Conservation (phyloP, 2,329 filamentous ascomycete species). For the Triangularia setosa region DNA sequence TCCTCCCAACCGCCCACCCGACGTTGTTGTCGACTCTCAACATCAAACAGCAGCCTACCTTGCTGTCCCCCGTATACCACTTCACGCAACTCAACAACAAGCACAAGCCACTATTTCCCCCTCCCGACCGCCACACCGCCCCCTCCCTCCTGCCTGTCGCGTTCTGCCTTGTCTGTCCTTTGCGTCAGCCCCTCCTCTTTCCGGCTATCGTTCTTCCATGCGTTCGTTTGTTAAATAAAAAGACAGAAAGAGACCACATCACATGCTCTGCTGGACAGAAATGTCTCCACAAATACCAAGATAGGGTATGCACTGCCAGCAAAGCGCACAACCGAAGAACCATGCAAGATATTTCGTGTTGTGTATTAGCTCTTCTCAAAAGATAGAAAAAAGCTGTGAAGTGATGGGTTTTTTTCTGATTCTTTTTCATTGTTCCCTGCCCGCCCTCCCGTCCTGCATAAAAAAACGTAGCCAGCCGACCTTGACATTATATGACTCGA, state of each 20-base stretch:
- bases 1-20: background rate
- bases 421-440: background rate
- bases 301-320: background rate
- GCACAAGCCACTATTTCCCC: background rate
- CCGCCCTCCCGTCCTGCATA: background rate
- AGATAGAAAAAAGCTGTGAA: background rate
- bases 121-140: background rate
- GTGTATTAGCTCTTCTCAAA: background rate
- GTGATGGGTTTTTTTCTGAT: background rate
- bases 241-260: background rate
- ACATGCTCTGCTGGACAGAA: background rate
- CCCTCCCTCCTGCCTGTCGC: background rate
- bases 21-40: background rate
- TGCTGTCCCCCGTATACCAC: background rate
- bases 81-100: background rate
- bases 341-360: background rate
- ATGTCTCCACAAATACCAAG: background rate
- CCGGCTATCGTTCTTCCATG: background rate
- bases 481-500: background rate
- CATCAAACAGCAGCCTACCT: background rate
- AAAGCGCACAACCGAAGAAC: background rate
- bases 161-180: background rate
- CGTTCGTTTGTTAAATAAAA: background rate
- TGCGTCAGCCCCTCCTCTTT: background rate
- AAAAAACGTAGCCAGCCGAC: background rate